Base-by-base conservation (phyloP, 495 filamentous ascomycete genomes). In the Penicillium fimorum region DNA sequence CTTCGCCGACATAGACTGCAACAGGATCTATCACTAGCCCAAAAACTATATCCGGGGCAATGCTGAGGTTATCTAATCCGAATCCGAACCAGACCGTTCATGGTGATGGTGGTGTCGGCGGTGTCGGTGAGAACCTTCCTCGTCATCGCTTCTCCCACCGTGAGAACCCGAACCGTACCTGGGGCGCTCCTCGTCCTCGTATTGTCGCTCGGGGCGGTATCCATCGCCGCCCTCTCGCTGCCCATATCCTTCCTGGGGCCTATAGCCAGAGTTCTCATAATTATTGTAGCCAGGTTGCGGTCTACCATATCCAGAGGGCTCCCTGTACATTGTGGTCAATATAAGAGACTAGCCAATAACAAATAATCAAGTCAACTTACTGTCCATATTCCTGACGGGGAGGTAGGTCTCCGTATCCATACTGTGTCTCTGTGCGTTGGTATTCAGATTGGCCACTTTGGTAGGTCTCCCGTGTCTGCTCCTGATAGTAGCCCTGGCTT, bases 61-160 rank as follows among this genome's bases (percentile, higher is more conserved):
- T 35, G 11, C 12, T 37, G 37, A 9, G 29, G 17, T 33, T 20
- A 27, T 17, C 20, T 61, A 62, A 53, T 64, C 56, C 33, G 67
- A 70, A 44, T 42, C 62, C 8, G 63, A 69, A 7, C 58, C 62
- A 15, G 64, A 68, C 33, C 56, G 56, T 25, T 52, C 49, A 53
- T 58, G 53, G 51, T 55, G 58, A 24, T 60, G 64, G 27, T 78
- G 79, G 43, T 71, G 74, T 24, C 70, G 75, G 43, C 74, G 75
- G 51, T 69, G 70, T 35, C 65, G 71, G 25, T 62, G 60, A 54
- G 58, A 58, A 43, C 51, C 47, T 40, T 66, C 47, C 53, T 63
- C 67, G 33, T 47, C 38, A 40, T 60, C 63, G 17, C 55, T 56
- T 10, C 60, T 57, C 9, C 45, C 45, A 51, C 55, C 58, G 18